Percentiles rank a stretch among this genome's conserved stretches.
phyloP scores from a whole-genome alignment of 225 moss, liverwort and hornwort species.

The Takakia lepidozioides region DNA sequence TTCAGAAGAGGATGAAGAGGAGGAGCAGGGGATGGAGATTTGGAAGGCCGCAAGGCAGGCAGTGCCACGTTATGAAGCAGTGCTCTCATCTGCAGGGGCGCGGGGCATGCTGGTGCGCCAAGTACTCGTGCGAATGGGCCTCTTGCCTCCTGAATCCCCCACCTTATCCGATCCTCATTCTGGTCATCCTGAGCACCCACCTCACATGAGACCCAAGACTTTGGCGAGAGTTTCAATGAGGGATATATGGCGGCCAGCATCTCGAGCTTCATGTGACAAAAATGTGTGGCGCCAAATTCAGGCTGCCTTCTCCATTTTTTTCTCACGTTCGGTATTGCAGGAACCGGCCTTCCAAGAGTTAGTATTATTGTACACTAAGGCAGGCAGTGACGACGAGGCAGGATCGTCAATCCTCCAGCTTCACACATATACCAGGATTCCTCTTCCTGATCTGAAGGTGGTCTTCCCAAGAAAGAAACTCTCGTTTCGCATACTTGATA shows the following conservation, averaged over 20 bases:
- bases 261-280: slow-evolving; percentile 43
- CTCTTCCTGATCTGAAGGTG: slow-evolving; percentile 85
- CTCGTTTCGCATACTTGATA: slow-evolving; percentile 76
- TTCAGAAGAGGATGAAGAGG: slow-evolving; percentile 20
- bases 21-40: slow-evolving; percentile 54
- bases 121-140: slow-evolving; percentile 64
- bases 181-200: slow-evolving; percentile 14
- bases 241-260: slow-evolving; percentile 75
- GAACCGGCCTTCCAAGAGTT: slow-evolving; percentile 86
- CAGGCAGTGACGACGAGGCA: slow-evolving; percentile 13
- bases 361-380: slow-evolving; percentile 57
- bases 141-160: slow-evolving; percentile 47
- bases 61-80: slow-evolving; percentile 83
- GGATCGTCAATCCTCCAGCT: slow-evolving; percentile 44
- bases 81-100: slow-evolving; percentile 81
- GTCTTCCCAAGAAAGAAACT: slow-evolving; percentile 87
- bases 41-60: slow-evolving; percentile 75
- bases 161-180: slow-evolving; percentile 13
- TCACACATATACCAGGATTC: slow-evolving; percentile 64
- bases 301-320: slow-evolving; percentile 60
- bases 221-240: slow-evolving; percentile 77
- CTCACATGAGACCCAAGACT: slow-evolving; percentile 54
- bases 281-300: slow-evolving; percentile 46
- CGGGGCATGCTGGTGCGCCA: slow-evolving; percentile 63
- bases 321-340: slow-evolving; percentile 54